Conservation (phyloP, 2,329 filamentous ascomycete species). For the Capronia coronata region DNA sequence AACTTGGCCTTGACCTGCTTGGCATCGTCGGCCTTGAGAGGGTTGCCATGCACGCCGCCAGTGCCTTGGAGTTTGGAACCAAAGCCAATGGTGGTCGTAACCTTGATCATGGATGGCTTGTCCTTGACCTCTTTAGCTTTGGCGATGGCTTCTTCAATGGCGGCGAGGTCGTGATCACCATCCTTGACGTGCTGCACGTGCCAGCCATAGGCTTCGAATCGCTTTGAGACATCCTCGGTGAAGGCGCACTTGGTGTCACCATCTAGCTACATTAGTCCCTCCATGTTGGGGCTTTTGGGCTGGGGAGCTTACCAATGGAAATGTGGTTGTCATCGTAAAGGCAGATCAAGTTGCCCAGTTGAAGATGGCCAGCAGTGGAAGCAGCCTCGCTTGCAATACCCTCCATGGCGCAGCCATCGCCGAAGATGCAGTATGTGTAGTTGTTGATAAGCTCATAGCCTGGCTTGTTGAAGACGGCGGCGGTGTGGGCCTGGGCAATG, state of each 20-base stretch:
- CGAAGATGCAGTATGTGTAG: slow-evolving; percentile 95
- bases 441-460: slow-evolving; percentile 88
- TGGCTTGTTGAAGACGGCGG: slow-evolving; percentile 91
- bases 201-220: slow-evolving; percentile 97
- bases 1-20: slow-evolving; percentile 91
- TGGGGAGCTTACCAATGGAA: slow-evolving; percentile 57
- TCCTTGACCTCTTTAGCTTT: slow-evolving; percentile 80
- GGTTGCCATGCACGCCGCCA: slow-evolving; percentile 90
- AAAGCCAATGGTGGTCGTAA: slow-evolving; percentile 95
- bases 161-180: slow-evolving; percentile 80
- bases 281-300: not conserved
- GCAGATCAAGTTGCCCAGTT: slow-evolving; percentile 94
- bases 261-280: slow-evolving; percentile 47
- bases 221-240: slow-evolving; percentile 91
- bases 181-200: slow-evolving; percentile 77
- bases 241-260: slow-evolving; percentile 94
- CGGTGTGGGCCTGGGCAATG: slow-evolving; percentile 89
- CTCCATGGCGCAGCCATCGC: slow-evolving; percentile 98
- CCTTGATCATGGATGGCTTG: slow-evolving; percentile 95
- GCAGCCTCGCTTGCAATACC: slow-evolving; percentile 90
- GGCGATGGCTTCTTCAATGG: slow-evolving; percentile 81
- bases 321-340: slow-evolving; percentile 99
- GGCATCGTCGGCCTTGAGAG: slow-evolving; percentile 89
- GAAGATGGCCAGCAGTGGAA: slow-evolving; percentile 87
- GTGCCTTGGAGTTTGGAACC: slow-evolving; percentile 91